phyloP scores from a whole-genome alignment of 2,329 filamentous ascomycete species.

The Hypoxylon sp. region DNA sequence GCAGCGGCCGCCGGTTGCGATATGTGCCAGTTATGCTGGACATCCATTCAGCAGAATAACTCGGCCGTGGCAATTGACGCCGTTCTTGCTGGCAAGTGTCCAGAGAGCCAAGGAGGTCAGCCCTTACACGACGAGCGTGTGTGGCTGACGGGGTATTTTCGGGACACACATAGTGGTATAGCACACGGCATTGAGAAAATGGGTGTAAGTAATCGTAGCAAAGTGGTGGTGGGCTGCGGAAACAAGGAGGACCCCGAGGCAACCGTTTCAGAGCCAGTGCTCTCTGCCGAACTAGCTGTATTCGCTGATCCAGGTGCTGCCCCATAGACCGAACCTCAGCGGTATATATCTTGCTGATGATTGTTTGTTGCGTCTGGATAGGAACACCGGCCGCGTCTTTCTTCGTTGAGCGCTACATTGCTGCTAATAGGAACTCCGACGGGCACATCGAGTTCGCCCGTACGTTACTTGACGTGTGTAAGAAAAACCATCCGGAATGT shows the following conservation, averaged over 20 bases:
- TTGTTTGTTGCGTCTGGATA: not conserved
- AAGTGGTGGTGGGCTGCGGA: slow-evolving; percentile 25
- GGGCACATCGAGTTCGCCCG: slow-evolving; percentile 33
- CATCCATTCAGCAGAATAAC: slow-evolving; percentile 6
- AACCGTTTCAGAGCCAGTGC: slow-evolving; percentile 1
- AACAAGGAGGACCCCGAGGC: slow-evolving; percentile 22
- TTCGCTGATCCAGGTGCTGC: slow-evolving; percentile 40
- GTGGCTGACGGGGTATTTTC: slow-evolving; percentile 30
- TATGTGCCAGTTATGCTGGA: slow-evolving; percentile 33
- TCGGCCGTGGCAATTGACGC: slow-evolving; percentile 7
- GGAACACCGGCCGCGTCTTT: slow-evolving; percentile 37
- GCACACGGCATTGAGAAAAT: not conserved
- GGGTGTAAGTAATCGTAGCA: not conserved
- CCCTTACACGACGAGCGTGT: slow-evolving; percentile 33
- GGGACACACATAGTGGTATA: slow-evolving; percentile 3
- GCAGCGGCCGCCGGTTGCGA: slow-evolving; percentile 36
- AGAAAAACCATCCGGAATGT: slow-evolving; percentile 31
- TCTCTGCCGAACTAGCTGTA: slow-evolving; percentile 6
- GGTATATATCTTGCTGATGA: slow-evolving; percentile 2
- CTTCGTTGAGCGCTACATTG: slow-evolving; percentile 26
- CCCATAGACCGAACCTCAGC: not conserved
- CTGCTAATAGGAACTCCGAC: slow-evolving; percentile 19
- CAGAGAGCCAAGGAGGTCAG: not conserved
- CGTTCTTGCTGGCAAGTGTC: slow-evolving; percentile 25
- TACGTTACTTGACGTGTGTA: slow-evolving; percentile 18